phyloP scores from a whole-genome alignment of 768 basidiomycete species.

The Tricholoma bakamatsutake region DNA sequence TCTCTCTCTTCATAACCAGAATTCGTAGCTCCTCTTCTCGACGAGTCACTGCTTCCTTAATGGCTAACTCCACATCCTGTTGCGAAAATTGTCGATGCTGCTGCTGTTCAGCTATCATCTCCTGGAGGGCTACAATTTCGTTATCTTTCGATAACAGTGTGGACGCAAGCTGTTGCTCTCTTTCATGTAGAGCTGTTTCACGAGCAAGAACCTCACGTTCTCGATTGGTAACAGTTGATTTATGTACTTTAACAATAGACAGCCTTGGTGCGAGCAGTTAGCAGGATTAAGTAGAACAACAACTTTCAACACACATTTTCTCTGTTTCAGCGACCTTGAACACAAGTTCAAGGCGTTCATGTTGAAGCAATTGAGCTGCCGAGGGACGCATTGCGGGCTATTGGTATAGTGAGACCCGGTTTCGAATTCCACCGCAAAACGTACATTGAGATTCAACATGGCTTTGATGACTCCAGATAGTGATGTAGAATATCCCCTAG shows the following conservation, averaged over 20 bases:
- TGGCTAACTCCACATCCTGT: conserved; percentile 36
- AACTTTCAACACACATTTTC: conserved; percentile 53
- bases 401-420: neutral
- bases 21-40: conserved; percentile 67
- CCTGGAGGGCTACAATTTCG: conserved; percentile 48
- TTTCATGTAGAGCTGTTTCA: conserved; percentile 49
- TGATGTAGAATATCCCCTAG: conserved; percentile 73
- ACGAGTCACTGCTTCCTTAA: conserved; percentile 52
- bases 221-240: conserved; percentile 43
- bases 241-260: conserved; percentile 58
- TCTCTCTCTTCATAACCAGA: conserved; percentile 61
- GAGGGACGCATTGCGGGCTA: conserved; percentile 87
- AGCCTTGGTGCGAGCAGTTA: conserved; percentile 38
- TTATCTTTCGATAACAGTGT: conserved; percentile 51
- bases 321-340: conserved; percentile 72
- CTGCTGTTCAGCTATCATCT: conserved; percentile 33
- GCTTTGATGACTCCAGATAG: conserved; percentile 73
- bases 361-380: conserved; percentile 72
- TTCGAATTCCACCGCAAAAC: conserved; percentile 5
- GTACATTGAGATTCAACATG: conserved; percentile 82
- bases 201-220: conserved; percentile 61
- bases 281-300: neutral
- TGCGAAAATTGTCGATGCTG: conserved; percentile 23
- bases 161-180: conserved; percentile 44
- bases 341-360: conserved; percentile 68